Evolutionary conservation across 1,284 basidiomycete species (phyloP).

Genomic region (Ceratobasidium sp.): DNA sequence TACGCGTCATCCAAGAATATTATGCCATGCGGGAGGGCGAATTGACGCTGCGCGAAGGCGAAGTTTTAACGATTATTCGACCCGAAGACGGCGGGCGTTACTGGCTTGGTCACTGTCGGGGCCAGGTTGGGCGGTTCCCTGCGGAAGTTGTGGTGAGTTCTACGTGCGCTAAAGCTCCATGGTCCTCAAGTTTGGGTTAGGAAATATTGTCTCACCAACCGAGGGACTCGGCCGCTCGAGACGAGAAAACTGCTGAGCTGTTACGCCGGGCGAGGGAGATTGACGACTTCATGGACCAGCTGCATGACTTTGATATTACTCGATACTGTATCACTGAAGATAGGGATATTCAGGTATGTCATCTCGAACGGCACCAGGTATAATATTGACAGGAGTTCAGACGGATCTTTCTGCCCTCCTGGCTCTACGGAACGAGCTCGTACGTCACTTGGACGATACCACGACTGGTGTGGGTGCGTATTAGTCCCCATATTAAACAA

Average conservation of each 20-base stretch:
- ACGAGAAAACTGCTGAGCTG: constrained; percentile 41
- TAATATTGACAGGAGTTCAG: neutral
- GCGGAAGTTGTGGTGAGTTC: constrained; percentile 29
- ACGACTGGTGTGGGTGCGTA: constrained; percentile 39
- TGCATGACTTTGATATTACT: constrained; percentile 42
- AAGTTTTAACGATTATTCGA: constrained; percentile 29
- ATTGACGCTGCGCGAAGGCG: constrained; percentile 36
- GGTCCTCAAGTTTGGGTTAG: neutral
- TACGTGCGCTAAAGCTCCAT: neutral
- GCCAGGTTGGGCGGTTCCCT: constrained; percentile 42
- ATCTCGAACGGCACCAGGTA: neutral
- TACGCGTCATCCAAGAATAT: constrained; percentile 21
- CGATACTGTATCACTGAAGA: constrained; percentile 43
- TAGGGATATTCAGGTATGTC: constrained; percentile 30
- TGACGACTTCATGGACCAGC: constrained; percentile 39
- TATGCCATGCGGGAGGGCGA: constrained; percentile 11
- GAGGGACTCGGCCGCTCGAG: constrained; percentile 16
- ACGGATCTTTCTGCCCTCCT: constrained; percentile 32
- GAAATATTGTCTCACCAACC: constrained; percentile 38
- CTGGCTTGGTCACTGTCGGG: constrained; percentile 31
- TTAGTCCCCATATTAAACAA: neutral
- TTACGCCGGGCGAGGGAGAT: constrained; percentile 41
- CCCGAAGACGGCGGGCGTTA: constrained; percentile 25
- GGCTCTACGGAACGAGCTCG: constrained; percentile 31
- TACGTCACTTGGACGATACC: constrained; percentile 42